Evolutionary conservation across 2,329 filamentous ascomycete genomes (phyloP), one percentile per base, ranked within the genome.

Genomic region (Bipolaris victoriae): DNA sequence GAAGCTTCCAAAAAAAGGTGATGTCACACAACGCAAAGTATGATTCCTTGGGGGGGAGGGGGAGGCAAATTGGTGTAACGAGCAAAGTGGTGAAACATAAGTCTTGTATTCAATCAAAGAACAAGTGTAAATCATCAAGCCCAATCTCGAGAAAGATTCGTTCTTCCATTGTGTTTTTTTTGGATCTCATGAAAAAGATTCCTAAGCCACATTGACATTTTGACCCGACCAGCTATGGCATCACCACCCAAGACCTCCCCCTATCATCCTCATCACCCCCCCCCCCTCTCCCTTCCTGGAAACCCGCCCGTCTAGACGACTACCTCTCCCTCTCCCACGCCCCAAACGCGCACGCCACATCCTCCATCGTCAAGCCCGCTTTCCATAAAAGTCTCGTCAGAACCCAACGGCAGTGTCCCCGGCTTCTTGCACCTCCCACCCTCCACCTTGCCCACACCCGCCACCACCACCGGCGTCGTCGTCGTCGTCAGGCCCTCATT

Each of bases 361-460:
- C 48, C 2, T 55, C 47, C 18, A 41, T 55, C 18, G 41, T 55
- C 5, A 52, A 46, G 6, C 41, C 41, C 40, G 1, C 41, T 55
- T 1, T 55, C 41, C 5, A 40, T 55, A 18, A 7, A 39, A 35
- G 47, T 55, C 3, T 41, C 45, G 22, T 24, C 51, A 5, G 53
- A 47, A 16, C 40, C 26, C 33, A 39, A 52, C 4, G 48, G 53
- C 35, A 31, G 40, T 5, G 40, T 51, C 10, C 5, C 52, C 13
- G 52, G 40, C 13, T 51, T 55, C 24, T 13, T 55, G 2, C 52
- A 55, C 5, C 18, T 55, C 18, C 52, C 52, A 5, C 40, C 40
- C 7, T 39, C 47, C 7, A 3, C 24, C 13, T 51, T 40, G 2
- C 22, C 40, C 16, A 55, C 33, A 9, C 47, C 47, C 7, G 31